A percentile compares a stretch with the other conserved stretches of the same genome.
Conservation (phyloP, 192 early-diverging fungal species). For the Linnemannia zychae region DNA sequence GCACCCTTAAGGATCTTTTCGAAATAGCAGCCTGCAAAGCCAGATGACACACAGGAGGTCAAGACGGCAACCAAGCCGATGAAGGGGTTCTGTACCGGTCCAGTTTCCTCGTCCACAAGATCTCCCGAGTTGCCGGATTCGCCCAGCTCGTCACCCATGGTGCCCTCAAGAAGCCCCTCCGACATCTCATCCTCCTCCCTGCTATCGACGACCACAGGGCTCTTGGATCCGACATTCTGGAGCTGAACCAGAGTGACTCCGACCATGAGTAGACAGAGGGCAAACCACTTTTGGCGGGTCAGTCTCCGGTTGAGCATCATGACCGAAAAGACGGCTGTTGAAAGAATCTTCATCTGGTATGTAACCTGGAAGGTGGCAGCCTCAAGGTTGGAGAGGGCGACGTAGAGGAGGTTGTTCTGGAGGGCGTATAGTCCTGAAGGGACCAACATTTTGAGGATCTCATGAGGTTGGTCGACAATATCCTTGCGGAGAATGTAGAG, state of each 20-base stretch:
- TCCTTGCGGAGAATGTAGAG: conserved; percentile 61
- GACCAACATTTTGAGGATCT: conserved; percentile 81
- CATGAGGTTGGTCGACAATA: conserved; percentile 72
- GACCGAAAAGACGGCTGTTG: conserved; percentile 91
- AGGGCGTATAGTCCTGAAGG: conserved; percentile 85
- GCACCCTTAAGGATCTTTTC: conserved; percentile 91
- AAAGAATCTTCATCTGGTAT: conserved; percentile 93
- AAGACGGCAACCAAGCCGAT: conserved; percentile 81
- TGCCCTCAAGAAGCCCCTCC: conserved; percentile 28
- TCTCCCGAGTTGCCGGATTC: not conserved
- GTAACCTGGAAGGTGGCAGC: conserved; percentile 92
- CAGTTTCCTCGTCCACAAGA: conserved; percentile 19
- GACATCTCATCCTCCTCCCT: conserved; percentile 40
- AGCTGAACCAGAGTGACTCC: conserved; percentile 89
- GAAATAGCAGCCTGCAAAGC: conserved; percentile 91
- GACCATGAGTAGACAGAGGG: conserved; percentile 80
- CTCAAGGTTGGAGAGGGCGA: conserved; percentile 83
- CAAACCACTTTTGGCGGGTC: conserved; percentile 76
- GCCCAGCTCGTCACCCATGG: conserved; percentile 11
- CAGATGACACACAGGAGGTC: conserved; percentile 84
- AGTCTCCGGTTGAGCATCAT: conserved; percentile 75
- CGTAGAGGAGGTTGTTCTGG: conserved; percentile 90
- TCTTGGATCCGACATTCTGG: conserved; percentile 60
- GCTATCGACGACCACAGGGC: conserved; percentile 15
- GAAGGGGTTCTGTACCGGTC: conserved; percentile 62